Base-by-base conservation (phyloP, 2,329 filamentous ascomycete genomes). In the Basipetospora chlamydospora region DNA sequence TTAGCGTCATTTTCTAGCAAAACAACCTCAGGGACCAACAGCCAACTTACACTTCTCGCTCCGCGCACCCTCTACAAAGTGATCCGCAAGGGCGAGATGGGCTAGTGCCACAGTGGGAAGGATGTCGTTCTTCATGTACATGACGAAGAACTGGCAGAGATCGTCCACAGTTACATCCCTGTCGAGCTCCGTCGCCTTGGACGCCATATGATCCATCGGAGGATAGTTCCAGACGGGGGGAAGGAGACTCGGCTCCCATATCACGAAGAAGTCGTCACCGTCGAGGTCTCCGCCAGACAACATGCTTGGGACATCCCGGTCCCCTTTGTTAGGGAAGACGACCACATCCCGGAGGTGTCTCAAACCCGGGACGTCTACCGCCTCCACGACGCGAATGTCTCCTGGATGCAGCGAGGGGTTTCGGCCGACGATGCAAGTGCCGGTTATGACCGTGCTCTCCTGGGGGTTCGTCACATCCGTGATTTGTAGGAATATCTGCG, bases 321-420 rank as follows among this genome's bases (percentile, higher is more conserved):
- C 85, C 0, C 88, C 88, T 0, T 64, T 78, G 25, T 82, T 74
- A 1, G 90, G 84, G 33, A 98, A 79, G 0, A 96, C 86, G 1
- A 96, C 78, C 1, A 92, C 82, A 50, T 96, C 78, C 39, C 72
- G 77, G 4, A 95, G 64, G 47, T 95, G 83, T 31, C 66, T 71
- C 3, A 98, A 61, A n/a, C 62, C 61, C 1, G 76, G 71, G 2
- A 76, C 66, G 46, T 96, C 70, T 3, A 96, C 77, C 3, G 90
- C 90, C 42, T 75, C 69, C 2, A 96, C 88, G 1, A 95, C 73
- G 16, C 90, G 78, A 31, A 96, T 73, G 49, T 98, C 90, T 4
- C 90, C 90, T 0, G 87, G 82, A 47, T 98, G 88, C 6, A 98
- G 67, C 0, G 88, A 95, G 0, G 90, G 90, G 47, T 98, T 98